Base-by-base conservation (phyloP, 305 asterid species). In the Fraxinus floribunda region DNA sequence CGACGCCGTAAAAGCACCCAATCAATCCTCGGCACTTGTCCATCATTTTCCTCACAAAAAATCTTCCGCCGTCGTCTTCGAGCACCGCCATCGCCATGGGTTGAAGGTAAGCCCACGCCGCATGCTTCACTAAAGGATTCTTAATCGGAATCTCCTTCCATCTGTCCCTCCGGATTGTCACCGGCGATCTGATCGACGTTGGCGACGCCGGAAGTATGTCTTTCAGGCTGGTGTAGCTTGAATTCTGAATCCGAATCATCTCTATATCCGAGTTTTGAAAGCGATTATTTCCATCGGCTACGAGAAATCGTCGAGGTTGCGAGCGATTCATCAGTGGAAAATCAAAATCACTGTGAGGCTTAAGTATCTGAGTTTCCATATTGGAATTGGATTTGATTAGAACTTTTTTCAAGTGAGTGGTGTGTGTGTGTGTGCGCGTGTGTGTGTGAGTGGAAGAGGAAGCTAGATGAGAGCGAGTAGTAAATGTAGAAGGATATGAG, bases 81-180 rank as follows among this genome's bases (percentile, higher is more conserved):
- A 55, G 89, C 82, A 85, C 76, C 89, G 74, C 87, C 57, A 46
- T 46, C 57, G 57, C 57, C 90, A 86, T 82, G 77, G 94, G 94
- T 85, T 91, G 95, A 83, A 92, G 91, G 84, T 91, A 92, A 35
- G 95, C 95, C 95, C 95, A 90, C 44, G 97, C 97, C 16, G 97
- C 97, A 80, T 88, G 93, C 90, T 91, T 91, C 78, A 92, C 85
- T 8, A 92, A 46, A 18, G 93, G 95, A 72, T 92, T 92, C 86
- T 85, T 91, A 85, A 92, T 87, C 72, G 91, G 95, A 9, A 92
- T 92, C 88, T 90, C 95, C 57, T 84, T 77, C 97, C 92, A 90
- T 88, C 93, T 86, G 1, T 77, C 57, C 35, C 32, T 77, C 39
- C 62, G 26, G 49, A 84, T 79, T 26, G 76, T 76, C 3, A 86